Evolutionary conservation across 1,139 yeast species (phyloP).

Genomic region (Meyerozyma guilliermondii): DNA sequence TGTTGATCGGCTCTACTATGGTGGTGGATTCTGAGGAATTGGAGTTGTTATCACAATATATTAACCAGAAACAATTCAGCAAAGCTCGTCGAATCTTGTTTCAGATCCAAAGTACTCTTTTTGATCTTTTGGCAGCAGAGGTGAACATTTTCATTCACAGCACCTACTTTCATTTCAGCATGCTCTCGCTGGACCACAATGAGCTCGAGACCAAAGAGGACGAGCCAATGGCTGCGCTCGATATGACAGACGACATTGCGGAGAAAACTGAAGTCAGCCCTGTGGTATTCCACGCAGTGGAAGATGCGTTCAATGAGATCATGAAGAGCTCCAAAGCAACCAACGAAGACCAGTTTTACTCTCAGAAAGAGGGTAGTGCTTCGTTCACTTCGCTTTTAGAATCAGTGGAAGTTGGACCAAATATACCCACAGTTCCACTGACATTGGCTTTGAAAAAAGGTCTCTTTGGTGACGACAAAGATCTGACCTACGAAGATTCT

Average conservation of each 20-base stretch:
- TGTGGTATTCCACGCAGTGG: slow-evolving; percentile 58
- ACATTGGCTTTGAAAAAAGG: slow-evolving; percentile 24
- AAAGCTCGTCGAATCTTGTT: slow-evolving; percentile 54
- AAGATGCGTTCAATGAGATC: slow-evolving; percentile 64
- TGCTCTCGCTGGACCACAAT: neutral
- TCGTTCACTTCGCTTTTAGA: neutral
- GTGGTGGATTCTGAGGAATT: slow-evolving; percentile 15
- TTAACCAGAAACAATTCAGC: slow-evolving; percentile 13
- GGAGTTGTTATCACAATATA: slow-evolving; percentile 21
- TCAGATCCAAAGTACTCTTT: slow-evolving; percentile 42
- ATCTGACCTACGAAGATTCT: slow-evolving; percentile 9
- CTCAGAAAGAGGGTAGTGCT: neutral
- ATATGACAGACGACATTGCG: neutral
- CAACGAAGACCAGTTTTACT: neutral
- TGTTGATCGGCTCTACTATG: neutral
- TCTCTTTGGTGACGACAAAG: slow-evolving; percentile 26
- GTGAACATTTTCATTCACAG: neutral
- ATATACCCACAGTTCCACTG: slow-evolving; percentile 7
- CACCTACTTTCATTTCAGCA: neutral
- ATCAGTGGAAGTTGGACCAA: neutral
- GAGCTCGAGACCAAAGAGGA: neutral
- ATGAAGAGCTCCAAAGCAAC: slow-evolving; percentile 25
- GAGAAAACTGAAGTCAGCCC: slow-evolving; percentile 23
- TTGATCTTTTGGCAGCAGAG: neutral
- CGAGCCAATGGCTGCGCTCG: neutral